Base-by-base conservation (phyloP, 2,329 filamentous ascomycete species). In the Purpureocillium lavendulum region DNA sequence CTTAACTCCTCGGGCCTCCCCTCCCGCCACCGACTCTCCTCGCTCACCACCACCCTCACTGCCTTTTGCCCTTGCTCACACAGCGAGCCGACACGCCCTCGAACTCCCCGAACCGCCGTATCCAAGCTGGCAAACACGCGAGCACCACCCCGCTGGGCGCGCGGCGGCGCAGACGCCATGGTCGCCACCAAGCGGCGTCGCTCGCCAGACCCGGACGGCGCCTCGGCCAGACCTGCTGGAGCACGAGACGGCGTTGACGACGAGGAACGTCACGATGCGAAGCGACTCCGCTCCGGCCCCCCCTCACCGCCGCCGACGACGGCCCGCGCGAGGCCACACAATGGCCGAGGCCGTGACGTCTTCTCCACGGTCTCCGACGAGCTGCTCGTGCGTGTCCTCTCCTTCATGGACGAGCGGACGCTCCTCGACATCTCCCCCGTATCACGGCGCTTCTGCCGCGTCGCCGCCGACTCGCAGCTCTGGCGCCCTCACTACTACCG, bases 401-500 rank as follows among this genome's bases (percentile, higher is more conserved):
- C 84, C 4, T 84, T 78, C 55, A 70, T 95, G n/a, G 66, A 83
- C 2, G 75, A 86, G 24, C 64, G 72, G 7, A 75, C 82, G 21
- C 73, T 97, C 8, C 70, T 87, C 39, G 65, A 68, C 38, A 68
- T 75, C 29, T 66, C 71, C 6, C 66, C 79, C 40, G 71, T 89
- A n/a, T 96, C 87, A 2, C 77, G 66, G 39, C 86, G 84, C 43
- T 84, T 94, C 54, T 71, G 80, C 49, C 70, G 70, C 30, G 72
- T 97, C 14, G 75, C 86, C 7, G 72, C 75, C 40, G 92, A 97
- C 59, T 83, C 84, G 1, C 87, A 96, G 57, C 67, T 97, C 41
- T 98, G 92, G 92, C 92, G 90, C 59, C 74, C 75, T 12, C 77
- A 87, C 36, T 98, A 95, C 63, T 95, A 94, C 62, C 73, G 79